These are phyloP conservation scores for Pseudogymnoascus sp. DNA, from an alignment of 2,329 filamentous ascomycete species.

Conservation along the genomic window DNA sequence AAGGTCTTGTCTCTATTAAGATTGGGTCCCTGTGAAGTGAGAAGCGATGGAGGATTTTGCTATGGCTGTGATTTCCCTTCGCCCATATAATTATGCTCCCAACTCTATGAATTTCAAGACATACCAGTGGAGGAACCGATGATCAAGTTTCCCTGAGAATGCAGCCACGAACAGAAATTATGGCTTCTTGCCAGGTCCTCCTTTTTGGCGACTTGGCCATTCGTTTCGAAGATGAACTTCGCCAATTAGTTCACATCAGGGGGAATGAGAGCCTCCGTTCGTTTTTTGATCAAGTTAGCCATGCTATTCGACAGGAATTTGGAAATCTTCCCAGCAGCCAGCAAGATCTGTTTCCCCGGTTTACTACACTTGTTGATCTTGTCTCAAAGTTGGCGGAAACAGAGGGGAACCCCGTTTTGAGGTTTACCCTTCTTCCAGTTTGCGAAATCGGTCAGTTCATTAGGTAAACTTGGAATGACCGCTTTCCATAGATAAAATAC, in stretches of 20 bases:
- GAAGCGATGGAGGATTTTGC: not conserved
- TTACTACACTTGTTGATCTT: constrained; percentile 3
- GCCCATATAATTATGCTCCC: not conserved
- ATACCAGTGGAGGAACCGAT: not conserved
- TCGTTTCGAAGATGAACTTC: not conserved
- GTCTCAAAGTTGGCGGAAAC: not conserved
- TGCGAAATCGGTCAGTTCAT: not conserved
- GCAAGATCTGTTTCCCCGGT: not conserved
- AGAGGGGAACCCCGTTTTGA: not conserved
- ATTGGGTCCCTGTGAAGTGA: not conserved
- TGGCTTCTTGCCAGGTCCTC: not conserved
- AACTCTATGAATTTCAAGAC: too few species aligned
- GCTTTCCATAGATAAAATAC: not conserved
- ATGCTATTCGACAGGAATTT: not conserved
- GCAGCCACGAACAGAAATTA: not conserved
- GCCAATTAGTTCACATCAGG: not conserved
- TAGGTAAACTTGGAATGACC: not conserved
- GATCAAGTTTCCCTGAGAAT: not conserved
- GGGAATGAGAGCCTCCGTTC: not conserved
- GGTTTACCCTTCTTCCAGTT: not conserved
- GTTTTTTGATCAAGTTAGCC: not conserved
- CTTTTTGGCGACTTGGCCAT: not conserved
- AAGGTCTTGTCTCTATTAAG: not conserved
- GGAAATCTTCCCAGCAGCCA: not conserved
- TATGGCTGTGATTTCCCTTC: not conserved